Percentiles rank a stretch among this genome's conserved stretches.
Evolutionary conservation across 352 stramenopile genomes (phyloP).

Genomic region (Elongisporangium prolatum): DNA sequence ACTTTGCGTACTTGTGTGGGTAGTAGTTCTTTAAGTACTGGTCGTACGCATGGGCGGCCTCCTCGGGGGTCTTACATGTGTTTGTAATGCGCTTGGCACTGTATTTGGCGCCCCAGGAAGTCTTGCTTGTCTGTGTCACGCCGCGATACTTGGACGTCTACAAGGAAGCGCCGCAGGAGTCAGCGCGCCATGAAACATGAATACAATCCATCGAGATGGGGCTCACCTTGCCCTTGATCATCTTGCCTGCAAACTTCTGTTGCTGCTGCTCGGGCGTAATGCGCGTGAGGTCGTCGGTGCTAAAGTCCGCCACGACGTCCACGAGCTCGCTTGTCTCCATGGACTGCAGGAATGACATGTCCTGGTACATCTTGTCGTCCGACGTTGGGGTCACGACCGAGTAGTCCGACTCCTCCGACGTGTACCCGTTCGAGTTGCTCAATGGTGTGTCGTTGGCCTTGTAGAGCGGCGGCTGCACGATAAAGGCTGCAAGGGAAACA

Average conservation of each 20-base stretch:
- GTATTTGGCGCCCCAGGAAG: conserved; percentile 86
- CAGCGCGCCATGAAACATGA: conserved; percentile 5
- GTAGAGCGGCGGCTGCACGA: conserved; percentile 18
- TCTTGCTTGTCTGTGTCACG: conserved; percentile 85
- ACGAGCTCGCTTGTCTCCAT: conserved; percentile 59
- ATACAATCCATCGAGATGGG: conserved; percentile 3
- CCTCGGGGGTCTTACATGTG: conserved; percentile 84
- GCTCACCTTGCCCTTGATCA: conserved; percentile 80
- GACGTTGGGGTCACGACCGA: conserved; percentile 46
- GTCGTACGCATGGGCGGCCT: conserved; percentile 79
- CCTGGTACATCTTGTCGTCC: conserved; percentile 72
- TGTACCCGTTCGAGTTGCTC: conserved; percentile 71
- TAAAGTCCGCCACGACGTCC: conserved; percentile 53
- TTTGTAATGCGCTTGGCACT: conserved; percentile 86
- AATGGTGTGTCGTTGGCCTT: conserved; percentile 42
- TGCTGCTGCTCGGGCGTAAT: conserved; percentile 19
- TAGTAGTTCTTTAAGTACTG: conserved; percentile 79
- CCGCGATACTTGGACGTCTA: conserved; percentile 86
- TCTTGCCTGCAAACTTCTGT: conserved; percentile 59
- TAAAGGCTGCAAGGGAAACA: conserved; percentile 32
- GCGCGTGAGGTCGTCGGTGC: conserved; percentile 39
- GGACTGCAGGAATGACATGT: conserved; percentile 65
- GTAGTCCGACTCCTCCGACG: conserved; percentile 82
- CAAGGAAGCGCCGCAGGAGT: conserved; percentile 1
- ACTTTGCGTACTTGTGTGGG: conserved; percentile 81